Evolutionary conservation across 768 basidiomycete genomes (phyloP).

Genomic region (Russula vinacea): DNA sequence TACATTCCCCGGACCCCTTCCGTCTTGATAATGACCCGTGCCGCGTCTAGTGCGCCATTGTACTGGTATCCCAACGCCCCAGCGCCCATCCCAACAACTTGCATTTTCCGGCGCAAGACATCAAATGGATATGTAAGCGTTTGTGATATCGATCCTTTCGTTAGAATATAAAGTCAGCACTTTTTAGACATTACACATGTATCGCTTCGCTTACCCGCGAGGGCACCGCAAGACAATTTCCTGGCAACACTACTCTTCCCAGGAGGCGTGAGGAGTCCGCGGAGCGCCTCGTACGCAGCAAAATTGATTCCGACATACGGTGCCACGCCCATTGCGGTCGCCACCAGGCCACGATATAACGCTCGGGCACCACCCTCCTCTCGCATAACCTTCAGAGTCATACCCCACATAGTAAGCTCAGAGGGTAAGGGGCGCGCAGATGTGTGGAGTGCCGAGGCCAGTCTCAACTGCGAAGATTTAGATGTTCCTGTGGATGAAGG

Average conservation of each 20-base stretch:
- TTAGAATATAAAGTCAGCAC: constrained; percentile 19
- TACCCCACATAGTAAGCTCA: constrained; percentile 75
- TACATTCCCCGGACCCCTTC: constrained; percentile 82
- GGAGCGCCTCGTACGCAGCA: constrained; percentile 84
- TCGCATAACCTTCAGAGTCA: constrained; percentile 85
- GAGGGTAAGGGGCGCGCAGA: constrained; percentile 43
- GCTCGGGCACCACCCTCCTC: constrained; percentile 91
- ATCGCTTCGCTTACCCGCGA: constrained; percentile 60
- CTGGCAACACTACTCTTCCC: constrained; percentile 63
- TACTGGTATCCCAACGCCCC: constrained; percentile 60
- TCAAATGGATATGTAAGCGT: constrained; percentile 96
- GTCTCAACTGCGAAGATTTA: constrained; percentile 36
- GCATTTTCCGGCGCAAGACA: constrained; percentile 92
- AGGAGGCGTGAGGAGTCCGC: constrained; percentile 75
- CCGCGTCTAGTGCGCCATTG: constrained; percentile 75
- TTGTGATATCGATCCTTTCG: constrained; percentile 81
- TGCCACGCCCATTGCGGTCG: constrained; percentile 86
- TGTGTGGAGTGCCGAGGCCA: constrained; percentile 58
- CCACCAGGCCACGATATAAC: constrained; percentile 79
- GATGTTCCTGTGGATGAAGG: constrained; percentile 35
- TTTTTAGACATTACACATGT: not conserved
- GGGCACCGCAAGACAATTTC: constrained; percentile 81
- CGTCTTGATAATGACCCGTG: constrained; percentile 59
- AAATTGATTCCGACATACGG: constrained; percentile 91
- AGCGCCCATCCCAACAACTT: constrained; percentile 74